Base-by-base conservation (phyloP, 345 rosid genomes). In the Gossypium ekmanianum region DNA sequence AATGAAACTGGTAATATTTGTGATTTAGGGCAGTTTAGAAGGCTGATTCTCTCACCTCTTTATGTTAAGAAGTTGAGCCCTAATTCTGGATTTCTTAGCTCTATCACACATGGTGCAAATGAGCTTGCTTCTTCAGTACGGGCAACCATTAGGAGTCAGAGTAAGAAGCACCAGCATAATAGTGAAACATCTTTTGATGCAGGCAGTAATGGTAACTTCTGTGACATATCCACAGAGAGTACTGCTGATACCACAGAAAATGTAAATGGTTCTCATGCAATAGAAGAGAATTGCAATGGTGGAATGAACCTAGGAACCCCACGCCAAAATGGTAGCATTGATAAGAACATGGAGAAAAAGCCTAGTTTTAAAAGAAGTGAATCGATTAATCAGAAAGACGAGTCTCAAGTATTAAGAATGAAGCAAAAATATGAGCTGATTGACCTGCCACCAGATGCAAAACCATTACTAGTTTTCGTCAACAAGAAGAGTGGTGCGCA, bases 31-130 rank as follows among this genome's bases (percentile, higher is more conserved):
- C 84, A 88, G 14, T 88, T 88, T 57, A 87, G 91, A 76, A 91
- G 99, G 86, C 70, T 93, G 80, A 84, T 95, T 70, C 78, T 95
- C 27, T 95, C 98, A 58, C 99, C 99, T 0, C 90, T 95, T n/a
- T 86, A 86, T 61, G 96, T 91, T 11, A 90, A 84, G 88, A 94
- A 89, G 75, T 73, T 92, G 85, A 82, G 85, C 56, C 86, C 77
- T 68, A 81, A 75, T 73, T 79, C 88, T n/a, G 67, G 94, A 24
- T 85, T 95, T 84, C 81, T 95, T 78, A 95, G 97, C 85, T 78
- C 99, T 64, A 89, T 95, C 72, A 93, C 98, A 8, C 96, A 91
- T 81, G 98, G 98, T 47, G 98, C 98, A 17, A 94, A 92, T 73
- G 99, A 90, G 84, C 85, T 93, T 80, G 98, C 97, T 50, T 91